Percentiles rank a stretch among this genome's conserved stretches.
Evolutionary conservation across 164 flowering plant species (phyloP).

Genomic region (Buxus sempervirens): DNA sequence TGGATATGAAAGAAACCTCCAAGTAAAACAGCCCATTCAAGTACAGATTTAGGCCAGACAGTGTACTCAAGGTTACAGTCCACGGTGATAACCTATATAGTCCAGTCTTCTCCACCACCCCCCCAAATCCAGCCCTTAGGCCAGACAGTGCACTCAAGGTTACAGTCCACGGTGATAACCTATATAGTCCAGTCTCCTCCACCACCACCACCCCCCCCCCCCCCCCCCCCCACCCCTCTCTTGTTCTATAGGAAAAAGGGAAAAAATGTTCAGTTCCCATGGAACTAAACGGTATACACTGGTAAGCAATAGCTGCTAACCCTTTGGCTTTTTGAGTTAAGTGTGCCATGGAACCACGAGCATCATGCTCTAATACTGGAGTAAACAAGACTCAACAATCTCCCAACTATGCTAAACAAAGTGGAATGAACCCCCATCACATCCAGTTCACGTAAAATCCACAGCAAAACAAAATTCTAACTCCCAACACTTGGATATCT

Average conservation of each 20-base stretch:
- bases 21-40: background rate
- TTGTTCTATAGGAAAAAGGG: no score
- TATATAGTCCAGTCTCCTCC: background rate
- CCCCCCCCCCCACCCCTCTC: no score
- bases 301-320: background rate
- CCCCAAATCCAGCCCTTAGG: no score
- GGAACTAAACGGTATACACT: background rate
- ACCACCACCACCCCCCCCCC: no score
- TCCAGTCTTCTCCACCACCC: no score
- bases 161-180: background rate
- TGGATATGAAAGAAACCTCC: background rate
- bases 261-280: no score
- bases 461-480: background rate
- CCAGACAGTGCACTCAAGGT: constrained; percentile 11
- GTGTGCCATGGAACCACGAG: background rate
- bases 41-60: background rate
- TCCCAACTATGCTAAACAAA: background rate
- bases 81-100: background rate
- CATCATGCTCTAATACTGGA: background rate
- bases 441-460: background rate
- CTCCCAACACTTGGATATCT: background rate
- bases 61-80: constrained; percentile 15
- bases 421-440: background rate
- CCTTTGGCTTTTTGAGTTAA: background rate
- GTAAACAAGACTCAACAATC: background rate